These are phyloP conservation scores for Aureobasidium uvarum DNA, from an alignment of 2,329 filamentous ascomycete species.

Conservation along the genomic window DNA sequence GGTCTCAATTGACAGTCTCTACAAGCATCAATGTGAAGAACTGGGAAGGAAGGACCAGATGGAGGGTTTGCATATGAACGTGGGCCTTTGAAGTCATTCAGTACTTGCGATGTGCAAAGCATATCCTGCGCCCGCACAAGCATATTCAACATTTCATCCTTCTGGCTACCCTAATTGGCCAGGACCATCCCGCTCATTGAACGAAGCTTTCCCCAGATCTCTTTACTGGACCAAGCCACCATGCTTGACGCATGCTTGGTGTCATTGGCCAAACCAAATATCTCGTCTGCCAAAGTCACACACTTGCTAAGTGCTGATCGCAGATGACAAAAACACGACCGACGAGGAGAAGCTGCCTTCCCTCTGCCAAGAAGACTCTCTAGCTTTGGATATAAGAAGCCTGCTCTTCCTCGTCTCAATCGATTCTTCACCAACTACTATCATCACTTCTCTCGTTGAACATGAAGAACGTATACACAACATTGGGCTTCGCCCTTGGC, in stretches of 20 bases:
- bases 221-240: neutral
- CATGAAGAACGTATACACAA: slow-evolving; percentile 27
- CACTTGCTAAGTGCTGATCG: slow-evolving; percentile 18
- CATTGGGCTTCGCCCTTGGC: slow-evolving; percentile 27
- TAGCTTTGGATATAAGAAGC: slow-evolving; percentile 12
- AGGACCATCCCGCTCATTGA: neutral
- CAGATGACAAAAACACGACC: neutral
- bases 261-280: slow-evolving; percentile 10
- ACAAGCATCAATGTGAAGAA: neutral
- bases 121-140: neutral
- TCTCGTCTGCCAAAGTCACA: neutral
- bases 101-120: slow-evolving; percentile 1
- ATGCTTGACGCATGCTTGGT: slow-evolving; percentile 19
- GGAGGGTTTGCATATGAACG: neutral
- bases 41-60: neutral
- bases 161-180: neutral
- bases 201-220: slow-evolving; percentile 5
- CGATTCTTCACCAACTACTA: neutral
- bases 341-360: neutral
- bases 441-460: slow-evolving; percentile 20
- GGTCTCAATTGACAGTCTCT: neutral
- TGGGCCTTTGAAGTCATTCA: neutral
- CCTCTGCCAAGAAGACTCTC: neutral
- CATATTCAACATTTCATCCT: neutral
- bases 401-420: neutral